phyloP scores from a whole-genome alignment of 73 alveolate species.

The Paramecium octaurelia region DNA sequence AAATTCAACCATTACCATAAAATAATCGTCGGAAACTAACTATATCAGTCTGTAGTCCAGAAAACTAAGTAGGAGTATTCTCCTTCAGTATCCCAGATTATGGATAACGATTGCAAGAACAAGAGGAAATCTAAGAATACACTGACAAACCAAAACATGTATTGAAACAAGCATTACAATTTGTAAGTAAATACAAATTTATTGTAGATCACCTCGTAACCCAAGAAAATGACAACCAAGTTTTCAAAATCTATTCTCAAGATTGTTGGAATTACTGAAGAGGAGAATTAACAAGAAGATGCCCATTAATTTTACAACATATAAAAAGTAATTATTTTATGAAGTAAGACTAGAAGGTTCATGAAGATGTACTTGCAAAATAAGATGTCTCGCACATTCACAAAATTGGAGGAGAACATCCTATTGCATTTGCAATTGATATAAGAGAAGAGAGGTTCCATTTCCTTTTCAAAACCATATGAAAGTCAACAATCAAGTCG shows the following conservation, averaged over 20 bases:
- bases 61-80: neutral
- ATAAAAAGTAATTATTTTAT: conserved; percentile 32
- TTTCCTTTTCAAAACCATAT: neutral
- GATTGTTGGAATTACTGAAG: conserved; percentile 24
- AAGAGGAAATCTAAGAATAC: neutral
- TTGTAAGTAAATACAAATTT: neutral
- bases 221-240: neutral
- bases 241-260: conserved; percentile 7
- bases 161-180: neutral
- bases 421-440: neutral
- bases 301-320: neutral
- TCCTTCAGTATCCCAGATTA: neutral
- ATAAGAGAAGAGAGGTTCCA: neutral
- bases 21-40: neutral
- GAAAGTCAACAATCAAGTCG: conserved; percentile 21
- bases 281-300: neutral
- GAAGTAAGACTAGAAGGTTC: conserved; percentile 49
- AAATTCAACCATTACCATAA: neutral
- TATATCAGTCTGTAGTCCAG: neutral
- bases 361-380: conserved; percentile 31
- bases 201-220: neutral
- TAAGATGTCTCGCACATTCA: neutral
- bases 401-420: neutral
- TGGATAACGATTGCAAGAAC: neutral
- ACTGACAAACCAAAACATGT: conserved; percentile 38